These are phyloP conservation scores for Mucor ambiguus DNA, from an alignment of 371 early-diverging fungal genomes.

Conservation along the genomic window DNA sequence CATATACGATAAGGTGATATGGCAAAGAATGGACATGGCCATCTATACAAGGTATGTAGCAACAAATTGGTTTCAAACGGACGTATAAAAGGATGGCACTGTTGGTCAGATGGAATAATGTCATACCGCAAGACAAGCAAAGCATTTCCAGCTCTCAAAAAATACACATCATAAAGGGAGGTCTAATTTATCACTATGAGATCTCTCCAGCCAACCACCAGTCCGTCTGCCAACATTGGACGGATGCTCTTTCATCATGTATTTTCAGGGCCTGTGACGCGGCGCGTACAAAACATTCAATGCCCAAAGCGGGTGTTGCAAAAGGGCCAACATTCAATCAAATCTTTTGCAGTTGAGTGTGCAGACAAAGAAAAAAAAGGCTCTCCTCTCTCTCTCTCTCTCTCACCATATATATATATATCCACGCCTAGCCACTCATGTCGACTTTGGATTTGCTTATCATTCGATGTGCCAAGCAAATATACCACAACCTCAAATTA, in stretches of 20 bases:
- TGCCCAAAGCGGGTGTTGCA: background rate
- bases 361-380: no score
- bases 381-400: background rate
- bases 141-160: background rate
- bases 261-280: conserved; percentile 3
- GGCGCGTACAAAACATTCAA: background rate
- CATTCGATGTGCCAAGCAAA: conserved; percentile 34
- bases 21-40: no score
- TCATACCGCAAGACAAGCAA: background rate
- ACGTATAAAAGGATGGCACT: background rate
- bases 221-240: background rate
- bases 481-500: conserved; percentile 39
- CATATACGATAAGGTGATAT: no score
- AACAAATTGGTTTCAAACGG: background rate
- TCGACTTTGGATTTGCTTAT: background rate
- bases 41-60: background rate
- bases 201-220: no score
- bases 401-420: background rate
- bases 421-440: background rate
- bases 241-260: no score
- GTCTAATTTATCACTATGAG: background rate
- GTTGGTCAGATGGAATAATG: background rate
- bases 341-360: background rate
- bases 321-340: background rate
- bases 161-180: background rate